phyloP scores from a whole-genome alignment of 78 protist genomes.

The Chrysochromulina tobinii region DNA sequence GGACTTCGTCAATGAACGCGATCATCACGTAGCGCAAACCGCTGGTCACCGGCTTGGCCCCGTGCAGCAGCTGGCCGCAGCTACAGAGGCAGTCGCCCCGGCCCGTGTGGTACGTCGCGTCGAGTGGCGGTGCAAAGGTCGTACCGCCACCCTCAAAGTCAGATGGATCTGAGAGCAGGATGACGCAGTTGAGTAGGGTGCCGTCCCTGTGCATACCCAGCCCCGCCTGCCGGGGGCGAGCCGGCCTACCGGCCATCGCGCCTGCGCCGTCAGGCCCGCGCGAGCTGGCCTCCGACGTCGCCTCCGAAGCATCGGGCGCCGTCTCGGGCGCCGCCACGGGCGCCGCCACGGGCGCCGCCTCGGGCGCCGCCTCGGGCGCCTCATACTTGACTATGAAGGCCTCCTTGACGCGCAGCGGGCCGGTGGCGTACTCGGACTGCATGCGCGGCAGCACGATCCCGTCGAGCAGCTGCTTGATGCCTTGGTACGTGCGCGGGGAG shows the following conservation, averaged over 20 bases:
- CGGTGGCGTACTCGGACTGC: too few relatives aligned
- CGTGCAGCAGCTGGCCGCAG: conserved; percentile 4
- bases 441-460: too few relatives aligned
- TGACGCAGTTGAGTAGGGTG: not conserved
- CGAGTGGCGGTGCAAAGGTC: not conserved
- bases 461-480: too few relatives aligned
- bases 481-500: too few relatives aligned
- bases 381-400: not conserved
- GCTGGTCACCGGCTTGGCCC: not conserved
- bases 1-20: not conserved
- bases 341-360: too few relatives aligned
- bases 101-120: not conserved
- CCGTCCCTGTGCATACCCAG: not conserved
- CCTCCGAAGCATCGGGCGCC: not conserved
- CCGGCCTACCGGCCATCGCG: too few relatives aligned
- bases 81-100: not conserved
- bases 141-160: not conserved
- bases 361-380: not conserved
- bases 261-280: too few relatives aligned
- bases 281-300: too few relatives aligned
- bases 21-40: not conserved
- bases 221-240: not conserved
- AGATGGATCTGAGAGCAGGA: not conserved
- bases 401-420: not conserved
- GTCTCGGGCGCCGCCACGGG: too few relatives aligned